Percentiles rank a stretch among this genome's conserved stretches.
phyloP scores from a whole-genome alignment of 768 basidiomycete species.

The Chiua virens region DNA sequence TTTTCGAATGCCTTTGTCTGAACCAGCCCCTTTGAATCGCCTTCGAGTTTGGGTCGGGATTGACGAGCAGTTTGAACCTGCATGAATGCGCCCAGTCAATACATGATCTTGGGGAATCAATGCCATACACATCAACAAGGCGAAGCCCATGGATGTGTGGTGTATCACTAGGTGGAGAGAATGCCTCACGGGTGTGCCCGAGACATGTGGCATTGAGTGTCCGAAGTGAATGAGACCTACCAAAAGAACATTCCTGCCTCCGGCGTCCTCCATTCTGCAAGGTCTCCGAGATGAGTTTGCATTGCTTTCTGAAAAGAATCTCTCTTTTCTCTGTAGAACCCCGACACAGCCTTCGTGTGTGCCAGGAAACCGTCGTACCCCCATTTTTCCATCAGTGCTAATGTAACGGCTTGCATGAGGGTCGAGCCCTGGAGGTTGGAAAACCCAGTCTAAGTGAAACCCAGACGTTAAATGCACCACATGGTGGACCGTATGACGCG shows the following conservation, averaged over 20 bases:
- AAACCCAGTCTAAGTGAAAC: conserved; percentile 50
- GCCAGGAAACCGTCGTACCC: conserved; percentile 71
- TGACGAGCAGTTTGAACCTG: conserved; percentile 71
- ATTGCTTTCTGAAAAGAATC: conserved; percentile 79
- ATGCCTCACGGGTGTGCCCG: conserved; percentile 4
- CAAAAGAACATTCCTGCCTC: conserved; percentile 91
- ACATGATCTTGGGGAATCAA: conserved; percentile 9
- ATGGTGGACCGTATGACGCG: background rate
- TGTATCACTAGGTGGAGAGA: background rate
- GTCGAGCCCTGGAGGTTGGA: conserved; percentile 70
- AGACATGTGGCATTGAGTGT: conserved; percentile 5
- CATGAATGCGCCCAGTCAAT: conserved; percentile 15
- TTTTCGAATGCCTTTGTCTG: conserved; percentile 70
- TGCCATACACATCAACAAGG: background rate
- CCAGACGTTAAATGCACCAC: conserved; percentile 7
- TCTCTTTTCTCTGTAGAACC: conserved; percentile 71
- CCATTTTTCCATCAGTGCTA: conserved; percentile 64
- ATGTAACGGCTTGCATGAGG: conserved; percentile 61
- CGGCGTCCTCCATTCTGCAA: conserved; percentile 71
- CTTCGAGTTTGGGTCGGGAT: conserved; percentile 35
- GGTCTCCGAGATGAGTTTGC: conserved; percentile 69
- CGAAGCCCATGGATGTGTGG: background rate
- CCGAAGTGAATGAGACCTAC: conserved; percentile 38
- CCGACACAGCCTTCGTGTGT: conserved; percentile 66
- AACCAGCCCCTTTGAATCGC: conserved; percentile 75